These are phyloP conservation scores for Phytopythium ostracodes DNA, from an alignment of 352 stramenopile genomes.

Conservation along the genomic window DNA sequence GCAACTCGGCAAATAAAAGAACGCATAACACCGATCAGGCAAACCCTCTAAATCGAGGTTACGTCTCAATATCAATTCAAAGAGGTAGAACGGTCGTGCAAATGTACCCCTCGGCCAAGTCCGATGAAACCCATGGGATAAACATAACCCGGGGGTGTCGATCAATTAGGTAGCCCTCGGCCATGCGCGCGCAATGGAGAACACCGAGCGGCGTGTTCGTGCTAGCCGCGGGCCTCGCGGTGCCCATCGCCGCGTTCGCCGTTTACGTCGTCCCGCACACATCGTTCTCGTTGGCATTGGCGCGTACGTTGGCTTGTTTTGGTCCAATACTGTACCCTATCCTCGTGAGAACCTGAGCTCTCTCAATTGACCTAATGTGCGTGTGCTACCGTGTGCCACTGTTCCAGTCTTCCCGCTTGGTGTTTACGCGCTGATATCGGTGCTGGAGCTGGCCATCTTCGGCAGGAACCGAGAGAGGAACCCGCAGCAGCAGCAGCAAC, in stretches of 20 bases:
- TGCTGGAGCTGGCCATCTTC: slow-evolving; percentile 34
- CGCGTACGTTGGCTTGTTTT: slow-evolving; percentile 18
- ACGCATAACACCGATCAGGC: too few relatives aligned
- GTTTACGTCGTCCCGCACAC: slow-evolving; percentile 17
- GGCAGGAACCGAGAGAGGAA: slow-evolving; percentile 18
- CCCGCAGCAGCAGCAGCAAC: slow-evolving; percentile 7
- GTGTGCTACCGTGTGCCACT: neutral
- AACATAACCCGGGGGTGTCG: too few relatives aligned
- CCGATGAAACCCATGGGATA: too few relatives aligned
- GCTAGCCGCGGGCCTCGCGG: slow-evolving; percentile 11
- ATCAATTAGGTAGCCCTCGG: too few relatives aligned
- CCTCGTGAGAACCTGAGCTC: too few relatives aligned
- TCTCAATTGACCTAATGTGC: neutral
- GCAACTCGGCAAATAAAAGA: too few relatives aligned
- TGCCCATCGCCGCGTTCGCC: slow-evolving; percentile 15
- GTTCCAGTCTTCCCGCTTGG: slow-evolving; percentile 29
- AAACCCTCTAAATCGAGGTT: too few relatives aligned
- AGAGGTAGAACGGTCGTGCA: too few relatives aligned
- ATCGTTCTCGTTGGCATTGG: slow-evolving; percentile 20
- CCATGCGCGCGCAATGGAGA: neutral
- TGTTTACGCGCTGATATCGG: slow-evolving; percentile 45
- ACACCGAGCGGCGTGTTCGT: neutral
- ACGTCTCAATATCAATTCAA: too few relatives aligned
- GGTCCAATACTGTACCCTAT: too few relatives aligned
- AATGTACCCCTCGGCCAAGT: too few relatives aligned